Base-by-base conservation (phyloP, 176 grass and related monocot species). In the Oryza meridionalis region DNA sequence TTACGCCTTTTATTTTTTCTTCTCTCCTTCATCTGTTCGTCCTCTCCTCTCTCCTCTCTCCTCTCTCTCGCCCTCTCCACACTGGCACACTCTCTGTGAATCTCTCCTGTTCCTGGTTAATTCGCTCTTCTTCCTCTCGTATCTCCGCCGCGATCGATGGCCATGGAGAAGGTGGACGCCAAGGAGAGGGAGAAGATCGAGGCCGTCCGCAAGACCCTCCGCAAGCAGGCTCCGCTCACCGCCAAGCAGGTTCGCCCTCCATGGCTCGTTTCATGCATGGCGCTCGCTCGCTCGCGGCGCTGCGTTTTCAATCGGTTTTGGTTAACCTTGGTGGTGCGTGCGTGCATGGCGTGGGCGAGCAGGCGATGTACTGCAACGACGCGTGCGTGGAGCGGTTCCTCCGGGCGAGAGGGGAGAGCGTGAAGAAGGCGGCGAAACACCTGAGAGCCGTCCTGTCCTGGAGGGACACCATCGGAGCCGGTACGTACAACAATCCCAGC, bases 351-450 rank as follows among this genome's bases (percentile, higher is more conserved):
- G 66, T 14, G 51, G 25, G 80, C 37, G 37, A 38, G 37, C 93
- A 99, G 97, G 97, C 88, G 84, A 84, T 89, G 86, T 99, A 87
- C 85, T 99, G 97, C 85, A 96, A 96, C 81, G 93, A 99, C 81
- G 90, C 83, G 13, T 94, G 97, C 78, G 93, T 99, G 21, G 78
- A 82, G 70, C 88, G 97, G 64, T 90, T 99, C 85, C 90, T 99
- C 59, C 89, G 77, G 76, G 77, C 91, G 61, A 88, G 88, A 25
- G 90, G 91, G 9, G 86, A 90, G 14, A 99, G 73, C 85, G 93
- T 84, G 78, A 99, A 96, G 93, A 99, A 99, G 88, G 97, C 93
- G 17, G 91, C 93, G 49, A 99, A 94, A 76, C 93, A 92, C 80
- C 86, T 99, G 45, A 89, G 91, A 70, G 64, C 90, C 78, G 93